phyloP scores from a whole-genome alignment of 352 stramenopile genomes.

The Pythium folliculosum region DNA sequence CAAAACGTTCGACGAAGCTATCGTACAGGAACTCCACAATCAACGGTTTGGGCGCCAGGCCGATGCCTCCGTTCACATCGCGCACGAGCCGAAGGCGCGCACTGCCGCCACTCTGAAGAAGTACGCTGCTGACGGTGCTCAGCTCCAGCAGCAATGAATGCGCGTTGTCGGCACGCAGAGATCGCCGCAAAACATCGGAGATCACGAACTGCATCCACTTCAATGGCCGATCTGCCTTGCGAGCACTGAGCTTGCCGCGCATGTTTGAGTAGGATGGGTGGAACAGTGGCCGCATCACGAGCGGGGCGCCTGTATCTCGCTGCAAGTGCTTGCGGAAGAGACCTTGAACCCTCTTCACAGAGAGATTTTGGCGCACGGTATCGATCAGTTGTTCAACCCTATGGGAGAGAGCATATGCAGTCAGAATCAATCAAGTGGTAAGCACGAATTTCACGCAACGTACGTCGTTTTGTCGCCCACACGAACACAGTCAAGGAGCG shows the following conservation, averaged over 20 bases:
- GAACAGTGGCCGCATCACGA: constrained; percentile 76
- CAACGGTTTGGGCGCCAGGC: constrained; percentile 50
- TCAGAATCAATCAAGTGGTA: background rate
- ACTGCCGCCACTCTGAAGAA: constrained; percentile 4
- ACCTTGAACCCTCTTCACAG: constrained; percentile 68
- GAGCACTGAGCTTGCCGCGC: constrained; percentile 23
- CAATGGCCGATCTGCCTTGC: constrained; percentile 45
- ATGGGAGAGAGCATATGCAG: constrained; percentile 17
- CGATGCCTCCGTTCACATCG: constrained; percentile 63
- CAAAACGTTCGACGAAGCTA: constrained; percentile 68
- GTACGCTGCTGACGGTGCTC: constrained; percentile 44
- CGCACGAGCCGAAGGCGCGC: background rate
- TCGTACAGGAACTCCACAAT: constrained; percentile 81
- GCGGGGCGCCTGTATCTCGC: constrained; percentile 60
- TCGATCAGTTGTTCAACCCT: constrained; percentile 66
- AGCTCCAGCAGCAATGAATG: constrained; percentile 45
- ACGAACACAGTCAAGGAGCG: constrained; percentile 67
- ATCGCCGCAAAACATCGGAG: constrained; percentile 52
- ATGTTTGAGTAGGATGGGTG: constrained; percentile 58
- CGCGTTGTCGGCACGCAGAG: constrained; percentile 35
- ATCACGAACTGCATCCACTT: constrained; percentile 67
- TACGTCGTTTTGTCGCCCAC: constrained; percentile 55
- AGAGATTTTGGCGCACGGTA: constrained; percentile 67
- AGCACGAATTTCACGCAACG: background rate
- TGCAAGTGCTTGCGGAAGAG: constrained; percentile 70